Base-by-base conservation (phyloP, 768 basidiomycete species). In the Lactarius pseudohatsudake region DNA sequence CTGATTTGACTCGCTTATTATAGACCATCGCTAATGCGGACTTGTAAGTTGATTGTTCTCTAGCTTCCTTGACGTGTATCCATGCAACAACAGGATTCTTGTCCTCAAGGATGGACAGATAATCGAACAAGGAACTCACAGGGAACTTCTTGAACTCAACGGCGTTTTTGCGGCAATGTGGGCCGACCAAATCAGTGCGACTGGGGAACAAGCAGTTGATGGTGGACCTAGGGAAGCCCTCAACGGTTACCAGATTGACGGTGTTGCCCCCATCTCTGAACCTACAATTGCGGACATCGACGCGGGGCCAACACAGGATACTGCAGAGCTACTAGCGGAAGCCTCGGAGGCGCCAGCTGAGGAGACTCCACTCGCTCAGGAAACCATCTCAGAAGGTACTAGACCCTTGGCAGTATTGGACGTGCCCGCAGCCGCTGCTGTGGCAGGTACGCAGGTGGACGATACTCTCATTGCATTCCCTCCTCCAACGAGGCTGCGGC, bases 91-190 rank as follows among this genome's bases (percentile, higher is more conserved):
- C 73, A 92, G 92, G 63, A 97, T 98, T 72, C 78, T 96, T 59
- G 94, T 97, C 30, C 85, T 98, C 66, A 91, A 91, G 71, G 90
- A 97, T 73, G 96, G 96, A 4, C 85, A 87, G 73, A 89, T 98
- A 55, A 81, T 90, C 45, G 96, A 98, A 76, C 84, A 85, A 66
- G 94, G 94, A 10, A 84, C 77, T 50, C 93, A 94, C 76, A 85
- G 84, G 65, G 92, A 95, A 67, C 81, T 97, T 38, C 77, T 95
- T 56, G 85, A 86, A 36, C 77, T 78, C 55, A 84, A 89, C 70
- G 91, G 91, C 59, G 73, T 86, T 45, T 95, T 94, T 72, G 89
- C 91, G 15, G 81, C 84, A 0, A 90, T 96, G 91, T 97, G 95
- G 94, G 87, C 90, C 0, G 86, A 92, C 74, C 91, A 96, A 72